Base-by-base conservation (phyloP, 345 rosid genomes). In the Linum lewisii region DNA sequence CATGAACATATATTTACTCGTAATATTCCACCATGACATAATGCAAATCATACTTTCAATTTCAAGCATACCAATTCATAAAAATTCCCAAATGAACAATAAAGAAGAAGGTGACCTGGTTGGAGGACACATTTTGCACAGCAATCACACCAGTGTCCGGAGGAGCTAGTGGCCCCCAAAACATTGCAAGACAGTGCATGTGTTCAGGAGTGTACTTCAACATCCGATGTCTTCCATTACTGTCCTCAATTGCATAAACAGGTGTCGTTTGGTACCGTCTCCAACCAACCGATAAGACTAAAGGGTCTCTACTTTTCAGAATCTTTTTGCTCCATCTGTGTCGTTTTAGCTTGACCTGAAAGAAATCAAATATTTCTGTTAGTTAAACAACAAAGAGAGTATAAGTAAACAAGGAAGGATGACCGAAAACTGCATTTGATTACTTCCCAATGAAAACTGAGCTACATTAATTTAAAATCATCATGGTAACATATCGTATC, bases 121-220 rank as follows among this genome's bases (percentile, higher is more conserved):
- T 81, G 71, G 82, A 82, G 29, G 94, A 82, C 64, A 89, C 71
- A 70, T 72, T 81, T 68, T 87, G 96, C 73, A 93, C 87, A 61
- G 97, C 95, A 7, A 93, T 81, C 45, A 89, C 75, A 32, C 97
- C 97, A 7, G 97, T 84, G 62, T 82, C 73, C 22, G 99, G 94
- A 47, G 99, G 99, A 25, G 91, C 97, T 62, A 90, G 90, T 60
- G 97, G 99, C 59, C 95, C 99, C 95, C 96, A 93, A 67, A 90
- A 90, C 81, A 78, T 87, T 72, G 92, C 95, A 69, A 90, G 92
- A 66, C 97, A 93, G 56, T 87, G 96, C 95, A 84, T 84, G 74
- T 90, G 99, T 59, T 84, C 97, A 11, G 92, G 97, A 65, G 96
- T 87, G 81, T 85, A 93, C 81, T 89, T 89, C 21, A 93, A 82